These are phyloP conservation scores for Circinella umbellata DNA, from an alignment of 371 early-diverging fungal species.

Conservation along the genomic window DNA sequence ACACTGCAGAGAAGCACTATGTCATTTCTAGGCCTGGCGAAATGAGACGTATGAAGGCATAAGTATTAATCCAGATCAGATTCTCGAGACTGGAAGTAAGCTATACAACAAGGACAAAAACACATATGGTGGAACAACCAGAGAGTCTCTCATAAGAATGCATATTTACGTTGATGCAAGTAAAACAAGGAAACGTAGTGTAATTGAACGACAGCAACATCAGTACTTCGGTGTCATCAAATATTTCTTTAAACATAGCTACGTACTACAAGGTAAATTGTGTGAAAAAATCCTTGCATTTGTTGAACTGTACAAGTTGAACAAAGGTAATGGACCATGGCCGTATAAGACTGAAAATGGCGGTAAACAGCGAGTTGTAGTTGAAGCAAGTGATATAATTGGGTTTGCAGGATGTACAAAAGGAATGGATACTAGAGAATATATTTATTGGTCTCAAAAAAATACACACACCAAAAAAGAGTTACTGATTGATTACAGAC, in stretches of 20 bases:
- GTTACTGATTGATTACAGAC: no score
- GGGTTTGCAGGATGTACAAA: background rate
- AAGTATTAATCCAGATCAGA: background rate
- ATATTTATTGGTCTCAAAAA: background rate
- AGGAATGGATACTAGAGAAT: background rate
- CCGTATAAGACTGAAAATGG: background rate
- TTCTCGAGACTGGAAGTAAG: background rate
- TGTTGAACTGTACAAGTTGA: background rate
- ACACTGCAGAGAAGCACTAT: background rate
- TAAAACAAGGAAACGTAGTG: background rate
- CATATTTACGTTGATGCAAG: background rate
- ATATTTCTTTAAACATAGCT: background rate
- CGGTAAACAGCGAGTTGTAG: background rate
- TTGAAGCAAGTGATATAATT: background rate
- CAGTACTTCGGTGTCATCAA: background rate
- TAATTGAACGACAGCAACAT: background rate
- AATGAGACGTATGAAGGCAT: background rate
- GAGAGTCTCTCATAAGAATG: background rate
- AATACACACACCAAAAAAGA: no score
- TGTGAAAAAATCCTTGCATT: background rate
- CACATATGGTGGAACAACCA: background rate
- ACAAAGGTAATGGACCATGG: background rate
- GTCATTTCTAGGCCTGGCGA: slow-evolving; percentile 3
- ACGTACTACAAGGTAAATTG: background rate
- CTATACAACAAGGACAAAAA: background rate